Evolutionary conservation across 352 stramenopile genomes (phyloP).

Genomic region (Saprolegnia diclina): DNA sequence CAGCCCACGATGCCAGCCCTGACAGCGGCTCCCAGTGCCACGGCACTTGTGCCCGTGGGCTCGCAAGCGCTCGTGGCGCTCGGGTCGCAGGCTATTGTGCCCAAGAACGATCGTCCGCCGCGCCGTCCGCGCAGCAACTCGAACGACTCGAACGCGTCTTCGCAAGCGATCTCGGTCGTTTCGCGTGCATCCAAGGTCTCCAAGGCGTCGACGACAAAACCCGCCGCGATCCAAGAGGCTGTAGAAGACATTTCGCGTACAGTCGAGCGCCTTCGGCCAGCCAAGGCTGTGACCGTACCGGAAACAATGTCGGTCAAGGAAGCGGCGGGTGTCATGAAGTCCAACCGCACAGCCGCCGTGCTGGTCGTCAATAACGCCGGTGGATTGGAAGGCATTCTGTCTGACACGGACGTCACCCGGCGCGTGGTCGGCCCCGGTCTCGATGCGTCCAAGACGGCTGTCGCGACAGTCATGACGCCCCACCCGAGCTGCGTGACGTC

Average conservation of each 20-base stretch:
- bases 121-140: slow-evolving; percentile 19
- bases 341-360: slow-evolving; percentile 87
- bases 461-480: slow-evolving; percentile 79
- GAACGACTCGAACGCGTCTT: slow-evolving; percentile 31
- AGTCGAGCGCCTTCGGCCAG: slow-evolving; percentile 68
- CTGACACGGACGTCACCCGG: slow-evolving; percentile 84
- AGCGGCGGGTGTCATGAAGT: slow-evolving; percentile 87
- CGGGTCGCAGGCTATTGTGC: background rate
- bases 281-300: slow-evolving; percentile 85
- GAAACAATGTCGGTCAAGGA: slow-evolving; percentile 77
- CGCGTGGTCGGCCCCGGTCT: slow-evolving; percentile 74
- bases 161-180: slow-evolving; percentile 65
- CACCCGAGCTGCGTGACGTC: slow-evolving; percentile 77
- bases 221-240: slow-evolving; percentile 16
- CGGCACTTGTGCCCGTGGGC: slow-evolving; percentile 4
- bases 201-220: slow-evolving; percentile 40
- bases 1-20: background rate
- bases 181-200: slow-evolving; percentile 54
- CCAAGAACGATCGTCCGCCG: background rate
- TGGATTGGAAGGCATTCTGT: slow-evolving; percentile 91
- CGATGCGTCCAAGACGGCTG: slow-evolving; percentile 54
- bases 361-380: slow-evolving; percentile 86
- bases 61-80: background rate
- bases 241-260: slow-evolving; percentile 54
- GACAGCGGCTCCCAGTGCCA: background rate